Evolutionary conservation across 495 filamentous ascomycete genomes (phyloP).

Genomic region (Cercophora sp.): DNA sequence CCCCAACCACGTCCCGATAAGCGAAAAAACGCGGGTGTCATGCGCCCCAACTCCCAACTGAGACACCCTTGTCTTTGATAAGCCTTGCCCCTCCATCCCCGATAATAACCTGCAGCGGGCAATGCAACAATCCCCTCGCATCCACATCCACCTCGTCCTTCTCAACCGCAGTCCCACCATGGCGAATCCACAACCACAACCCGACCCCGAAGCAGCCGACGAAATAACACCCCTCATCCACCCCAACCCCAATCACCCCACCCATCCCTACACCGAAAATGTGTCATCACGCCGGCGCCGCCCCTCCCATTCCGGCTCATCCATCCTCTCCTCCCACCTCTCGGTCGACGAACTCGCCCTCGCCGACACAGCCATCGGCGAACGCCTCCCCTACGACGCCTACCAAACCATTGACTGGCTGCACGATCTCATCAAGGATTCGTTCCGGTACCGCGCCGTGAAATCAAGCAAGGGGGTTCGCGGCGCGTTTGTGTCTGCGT

Average conservation of each 20-base stretch:
- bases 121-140: no score
- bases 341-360: conserved; percentile 44
- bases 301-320: conserved; percentile 11
- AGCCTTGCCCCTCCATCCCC: no score
- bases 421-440: conserved; percentile 56
- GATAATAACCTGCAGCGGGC: no score
- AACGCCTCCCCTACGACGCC: conserved; percentile 51
- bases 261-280: no score
- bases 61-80: no score
- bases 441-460: conserved; percentile 39
- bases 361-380: conserved; percentile 42
- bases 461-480: conserved; percentile 9
- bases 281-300: neutral
- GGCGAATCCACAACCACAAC: neutral
- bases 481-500: conserved; percentile 33
- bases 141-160: no score
- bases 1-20: no score
- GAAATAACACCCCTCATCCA: conserved; percentile 13
- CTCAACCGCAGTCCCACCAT: neutral
- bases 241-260: conserved; percentile 1
- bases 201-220: neutral
- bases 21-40: no score
- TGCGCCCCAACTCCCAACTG: no score
- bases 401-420: conserved; percentile 45
- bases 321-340: conserved; percentile 19